phyloP scores from a whole-genome alignment of 2,329 filamentous ascomycete species.

The Clonostachys rosea region DNA sequence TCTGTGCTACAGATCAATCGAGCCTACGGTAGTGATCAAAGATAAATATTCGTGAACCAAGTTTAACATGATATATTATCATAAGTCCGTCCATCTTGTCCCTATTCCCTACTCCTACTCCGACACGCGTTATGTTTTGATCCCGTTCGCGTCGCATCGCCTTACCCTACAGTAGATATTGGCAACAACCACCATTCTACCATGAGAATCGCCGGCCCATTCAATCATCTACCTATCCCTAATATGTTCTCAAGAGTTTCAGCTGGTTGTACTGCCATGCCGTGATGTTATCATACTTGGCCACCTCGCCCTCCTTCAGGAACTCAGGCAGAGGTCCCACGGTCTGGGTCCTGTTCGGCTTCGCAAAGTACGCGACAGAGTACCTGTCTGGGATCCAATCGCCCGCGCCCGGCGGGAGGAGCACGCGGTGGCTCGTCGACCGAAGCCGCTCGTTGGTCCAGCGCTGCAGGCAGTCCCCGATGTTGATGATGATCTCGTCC shows the following conservation, averaged over 20 bases:
- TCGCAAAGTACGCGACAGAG: conserved; percentile 14
- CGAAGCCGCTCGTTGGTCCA: conserved; percentile 25
- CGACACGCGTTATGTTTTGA: no score
- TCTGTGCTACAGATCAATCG: no score
- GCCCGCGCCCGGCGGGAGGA: conserved; percentile 10
- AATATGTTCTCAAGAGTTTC: background rate
- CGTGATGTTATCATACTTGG: background rate
- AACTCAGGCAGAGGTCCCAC: background rate
- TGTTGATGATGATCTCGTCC: conserved; percentile 28
- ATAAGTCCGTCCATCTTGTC: no score
- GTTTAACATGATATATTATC: no score
- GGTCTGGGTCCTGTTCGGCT: conserved; percentile 17
- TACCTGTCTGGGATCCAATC: conserved; percentile 8
- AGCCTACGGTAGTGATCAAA: no score
- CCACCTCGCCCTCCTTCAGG: background rate
- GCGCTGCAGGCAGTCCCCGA: conserved; percentile 30
- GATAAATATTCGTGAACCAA: no score
- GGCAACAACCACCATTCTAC: no score
- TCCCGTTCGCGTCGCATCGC: no score
- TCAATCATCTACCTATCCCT: background rate
- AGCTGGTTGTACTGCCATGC: conserved; percentile 1
- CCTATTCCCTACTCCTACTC: no score
- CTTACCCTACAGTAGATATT: no score
- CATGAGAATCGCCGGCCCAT: no score
- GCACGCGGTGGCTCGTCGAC: conserved; percentile 23